Conservation (phyloP, 129 eudicot genomes). For the Lonicera japonica region DNA sequence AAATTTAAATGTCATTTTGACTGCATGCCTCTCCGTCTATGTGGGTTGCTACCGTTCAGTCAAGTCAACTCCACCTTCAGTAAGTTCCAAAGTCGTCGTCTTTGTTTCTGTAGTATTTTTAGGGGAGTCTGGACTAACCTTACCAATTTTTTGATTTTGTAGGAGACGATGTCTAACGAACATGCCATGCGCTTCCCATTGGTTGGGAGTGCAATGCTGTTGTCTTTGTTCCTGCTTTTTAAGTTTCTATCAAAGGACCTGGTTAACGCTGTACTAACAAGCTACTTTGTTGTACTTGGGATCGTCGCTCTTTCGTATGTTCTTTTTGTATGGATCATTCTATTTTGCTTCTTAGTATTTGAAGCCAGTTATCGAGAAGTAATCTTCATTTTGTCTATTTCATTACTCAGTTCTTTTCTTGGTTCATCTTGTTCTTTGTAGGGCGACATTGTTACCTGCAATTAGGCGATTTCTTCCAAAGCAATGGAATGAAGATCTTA, state of each 20-base stretch:
- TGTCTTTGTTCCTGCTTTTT: slow-evolving; percentile 88
- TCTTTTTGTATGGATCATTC: slow-evolving; percentile 23
- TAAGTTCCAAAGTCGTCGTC: slow-evolving; percentile 27
- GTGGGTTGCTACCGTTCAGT: slow-evolving; percentile 97
- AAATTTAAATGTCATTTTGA: slow-evolving; percentile 81
- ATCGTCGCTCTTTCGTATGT: slow-evolving; percentile 90
- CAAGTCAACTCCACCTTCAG: slow-evolving; percentile 96
- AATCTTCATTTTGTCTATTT: background rate
- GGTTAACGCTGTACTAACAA: slow-evolving; percentile 88
- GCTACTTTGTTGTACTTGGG: slow-evolving; percentile 89
- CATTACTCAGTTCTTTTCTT: background rate
- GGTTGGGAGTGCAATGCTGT: slow-evolving; percentile 94
- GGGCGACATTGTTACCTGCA: slow-evolving; percentile 90
- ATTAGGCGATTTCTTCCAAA: slow-evolving; percentile 73
- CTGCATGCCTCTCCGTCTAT: slow-evolving; percentile 84
- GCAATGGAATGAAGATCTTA: slow-evolving; percentile 80
- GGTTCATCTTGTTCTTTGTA: slow-evolving; percentile 17
- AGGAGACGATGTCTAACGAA: slow-evolving; percentile 98
- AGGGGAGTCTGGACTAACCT: background rate
- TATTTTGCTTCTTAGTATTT: slow-evolving; percentile 9
- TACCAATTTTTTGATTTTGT: slow-evolving; percentile 12
- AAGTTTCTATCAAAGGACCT: slow-evolving; percentile 90
- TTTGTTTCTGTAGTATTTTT: background rate
- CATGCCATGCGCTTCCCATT: slow-evolving; percentile 97
- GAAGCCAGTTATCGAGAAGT: background rate